Evolutionary conservation across 352 stramenopile species (phyloP), one percentile per base, ranked within the genome.

Genomic region (Pythium periplocum): DNA sequence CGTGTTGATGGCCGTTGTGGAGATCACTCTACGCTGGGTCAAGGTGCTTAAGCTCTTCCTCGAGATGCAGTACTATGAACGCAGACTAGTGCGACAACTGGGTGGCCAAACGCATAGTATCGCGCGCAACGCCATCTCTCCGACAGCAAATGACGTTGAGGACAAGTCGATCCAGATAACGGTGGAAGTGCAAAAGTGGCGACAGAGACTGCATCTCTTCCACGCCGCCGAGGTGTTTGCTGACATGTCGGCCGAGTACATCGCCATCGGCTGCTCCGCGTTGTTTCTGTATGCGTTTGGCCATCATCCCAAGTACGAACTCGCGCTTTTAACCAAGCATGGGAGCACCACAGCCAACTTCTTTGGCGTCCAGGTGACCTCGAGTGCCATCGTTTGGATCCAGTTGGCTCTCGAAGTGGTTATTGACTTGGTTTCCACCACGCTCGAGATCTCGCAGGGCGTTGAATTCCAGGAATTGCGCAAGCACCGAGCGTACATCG

Each of bases 231-330:
- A 53, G 32, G 43, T 57, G 30, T 50, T 63, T 26, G 61, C 55
- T 12, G 54, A 69, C 41, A 75, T 76, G 60, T 64, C 64, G 12
- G 57, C 59, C n/a, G 66, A 75, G 50, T 78, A 78, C 44, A 75
- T 78, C 8, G 66, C 69, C 7, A 66, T 78, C 45, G 57, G 56
- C 7, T 71, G 69, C 40, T 71, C 66, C 31, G 51, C 56, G 11
- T 60, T 62, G 1, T 66, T 73, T 4, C 33, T 74, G 35, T 70
- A 61, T 34, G 62, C 70, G 12, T 73, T 62, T 45, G 59, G 50
- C 35, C 57, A 62, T 40, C 56, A 71, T 33, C 62, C 53, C 12
- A 53, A 68, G 32, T 73, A 68, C 49, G 37, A 42, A 11, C 35
- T 57, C 38, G 26, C 57, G 48, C 9, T n/a, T 36, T 56, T 42